phyloP scores from a whole-genome alignment of 2,329 filamentous ascomycete genomes.

The Aspergillaceae sp. region DNA sequence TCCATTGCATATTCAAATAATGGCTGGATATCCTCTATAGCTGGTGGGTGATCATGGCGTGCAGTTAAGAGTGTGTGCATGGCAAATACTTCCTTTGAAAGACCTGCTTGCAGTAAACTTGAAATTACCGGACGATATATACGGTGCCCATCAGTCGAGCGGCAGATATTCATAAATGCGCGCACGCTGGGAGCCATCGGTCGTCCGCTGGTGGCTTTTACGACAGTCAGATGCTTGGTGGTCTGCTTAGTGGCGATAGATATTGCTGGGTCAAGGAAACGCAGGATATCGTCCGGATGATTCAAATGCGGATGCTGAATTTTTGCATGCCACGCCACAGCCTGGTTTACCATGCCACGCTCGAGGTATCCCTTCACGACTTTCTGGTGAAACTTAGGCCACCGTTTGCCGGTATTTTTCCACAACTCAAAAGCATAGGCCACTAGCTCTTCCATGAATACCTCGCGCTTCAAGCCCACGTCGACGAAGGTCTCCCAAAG shows the following conservation, averaged over 20 bases:
- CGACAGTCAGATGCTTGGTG: slow-evolving; percentile 8
- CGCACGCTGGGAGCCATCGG: slow-evolving; percentile 18
- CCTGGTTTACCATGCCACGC: slow-evolving; percentile 20
- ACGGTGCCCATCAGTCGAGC: slow-evolving; percentile 25
- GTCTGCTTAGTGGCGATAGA: slow-evolving; percentile 13
- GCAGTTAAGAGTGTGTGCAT: slow-evolving; percentile 41
- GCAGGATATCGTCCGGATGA: slow-evolving; percentile 20
- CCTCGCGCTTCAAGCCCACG: slow-evolving; percentile 24
- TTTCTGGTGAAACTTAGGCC: slow-evolving; percentile 27
- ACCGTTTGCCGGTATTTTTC: slow-evolving; percentile 30
- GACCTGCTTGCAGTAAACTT: slow-evolving; percentile 28
- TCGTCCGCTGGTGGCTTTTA: slow-evolving; percentile 3
- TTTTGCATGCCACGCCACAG: slow-evolving; percentile 29
- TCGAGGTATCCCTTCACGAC: slow-evolving; percentile 31
- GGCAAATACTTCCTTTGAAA: slow-evolving; percentile 31
- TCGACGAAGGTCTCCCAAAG: slow-evolving; percentile 36
- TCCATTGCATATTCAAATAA: slow-evolving; percentile 33
- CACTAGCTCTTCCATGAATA: slow-evolving; percentile 25
- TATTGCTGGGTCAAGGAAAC: slow-evolving; percentile 21
- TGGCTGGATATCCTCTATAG: slow-evolving; percentile 29
- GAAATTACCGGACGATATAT: slow-evolving; percentile 40
- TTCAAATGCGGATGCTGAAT: slow-evolving; percentile 28
- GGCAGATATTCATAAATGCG: slow-evolving; percentile 37
- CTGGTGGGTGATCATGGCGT: slow-evolving; percentile 35
- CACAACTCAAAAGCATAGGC: slow-evolving; percentile 35